phyloP scores from a whole-genome alignment of 2,329 filamentous ascomycete species.

The Echinosphaeria canescens region DNA sequence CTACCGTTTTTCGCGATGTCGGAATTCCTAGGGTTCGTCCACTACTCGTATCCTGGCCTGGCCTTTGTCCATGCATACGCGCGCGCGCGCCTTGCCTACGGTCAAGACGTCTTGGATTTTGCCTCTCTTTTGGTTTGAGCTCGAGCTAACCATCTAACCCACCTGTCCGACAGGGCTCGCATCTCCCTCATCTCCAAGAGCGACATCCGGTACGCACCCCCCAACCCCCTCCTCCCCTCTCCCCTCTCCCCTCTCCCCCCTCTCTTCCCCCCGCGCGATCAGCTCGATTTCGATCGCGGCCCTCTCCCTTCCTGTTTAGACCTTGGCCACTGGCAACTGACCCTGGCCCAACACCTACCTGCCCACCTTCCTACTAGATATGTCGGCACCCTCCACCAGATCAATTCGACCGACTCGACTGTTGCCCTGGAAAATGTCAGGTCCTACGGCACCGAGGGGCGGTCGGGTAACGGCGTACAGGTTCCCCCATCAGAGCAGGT shows the following conservation, averaged over 20 bases:
- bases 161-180: not conserved
- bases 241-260: not conserved
- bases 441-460: constrained; percentile 86
- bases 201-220: not conserved
- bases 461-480: constrained; percentile 61
- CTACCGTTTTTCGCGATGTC: too few relatives aligned
- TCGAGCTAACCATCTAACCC: not conserved
- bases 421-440: constrained; percentile 93
- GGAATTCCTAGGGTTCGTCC: not conserved
- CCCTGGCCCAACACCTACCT: constrained; percentile 2
- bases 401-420: constrained; percentile 92
- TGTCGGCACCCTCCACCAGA: constrained; percentile 87
- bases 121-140: too few relatives aligned
- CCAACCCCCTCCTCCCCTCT: not conserved
- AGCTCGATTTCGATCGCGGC: not conserved
- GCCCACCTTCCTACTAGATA: too few relatives aligned
- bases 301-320: not conserved
- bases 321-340: not conserved
- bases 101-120: too few relatives aligned
- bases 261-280: not conserved
- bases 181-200: not conserved
- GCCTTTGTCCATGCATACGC: too few relatives aligned
- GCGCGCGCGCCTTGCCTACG: not conserved
- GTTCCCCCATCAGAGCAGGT: constrained; percentile 67
- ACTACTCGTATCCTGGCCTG: not conserved